phyloP scores from a whole-genome alignment of 2,329 filamentous ascomycete species.

The Neospermospora avenae region DNA sequence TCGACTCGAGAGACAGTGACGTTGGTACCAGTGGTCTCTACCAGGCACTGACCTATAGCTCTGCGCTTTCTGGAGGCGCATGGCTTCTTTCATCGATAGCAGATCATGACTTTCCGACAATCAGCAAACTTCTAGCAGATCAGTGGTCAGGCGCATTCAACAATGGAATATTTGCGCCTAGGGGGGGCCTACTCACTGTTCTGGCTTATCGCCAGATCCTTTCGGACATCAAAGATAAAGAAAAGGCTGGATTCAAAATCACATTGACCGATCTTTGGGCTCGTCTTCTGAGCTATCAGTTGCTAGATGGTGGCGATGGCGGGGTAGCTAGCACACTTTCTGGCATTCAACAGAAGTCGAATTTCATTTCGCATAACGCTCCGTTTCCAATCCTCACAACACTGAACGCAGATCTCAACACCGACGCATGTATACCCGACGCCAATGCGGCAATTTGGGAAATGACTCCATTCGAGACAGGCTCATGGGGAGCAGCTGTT shows the following conservation, averaged over 20 bases:
- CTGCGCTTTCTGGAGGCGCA: slow-evolving; percentile 17
- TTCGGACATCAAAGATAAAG: slow-evolving; percentile 1
- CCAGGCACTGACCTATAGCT: slow-evolving; percentile 18
- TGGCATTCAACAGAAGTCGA: slow-evolving; percentile 2
- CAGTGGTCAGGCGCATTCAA: background rate
- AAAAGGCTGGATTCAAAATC: background rate
- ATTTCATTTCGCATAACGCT: background rate
- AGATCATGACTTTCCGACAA: slow-evolving; percentile 9
- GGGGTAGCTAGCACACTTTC: slow-evolving; percentile 6
- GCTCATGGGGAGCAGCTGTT: background rate
- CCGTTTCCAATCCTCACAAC: slow-evolving; percentile 4
- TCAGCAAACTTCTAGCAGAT: background rate
- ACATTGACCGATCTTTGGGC: slow-evolving; percentile 7
- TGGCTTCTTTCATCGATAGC: slow-evolving; percentile 19
- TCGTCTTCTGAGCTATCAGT: slow-evolving; percentile 4
- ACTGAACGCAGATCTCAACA: background rate
- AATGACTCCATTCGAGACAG: slow-evolving; percentile 4
- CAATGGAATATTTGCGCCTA: background rate
- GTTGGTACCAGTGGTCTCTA: slow-evolving; percentile 17
- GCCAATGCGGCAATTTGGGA: slow-evolving; percentile 3
- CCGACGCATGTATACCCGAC: background rate
- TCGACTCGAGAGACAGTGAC: slow-evolving; percentile 26
- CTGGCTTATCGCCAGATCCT: slow-evolving; percentile 2
- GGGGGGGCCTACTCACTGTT: background rate
- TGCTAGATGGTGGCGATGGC: background rate